Conservation (phyloP, 441 rosid genomes). For the Theobroma grandiflorum region DNA sequence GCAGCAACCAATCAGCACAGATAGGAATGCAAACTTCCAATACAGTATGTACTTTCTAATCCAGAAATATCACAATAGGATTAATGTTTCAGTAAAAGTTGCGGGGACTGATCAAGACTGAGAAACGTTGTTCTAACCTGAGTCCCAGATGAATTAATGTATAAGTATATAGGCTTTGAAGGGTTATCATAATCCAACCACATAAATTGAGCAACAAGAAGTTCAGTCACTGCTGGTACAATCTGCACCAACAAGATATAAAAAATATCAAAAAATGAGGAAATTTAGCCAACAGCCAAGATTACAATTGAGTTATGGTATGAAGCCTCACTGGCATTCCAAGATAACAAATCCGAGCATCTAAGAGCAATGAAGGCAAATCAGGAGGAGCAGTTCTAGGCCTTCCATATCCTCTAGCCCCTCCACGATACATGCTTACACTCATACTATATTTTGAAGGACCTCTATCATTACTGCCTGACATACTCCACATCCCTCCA, state of each 20-base stretch:
- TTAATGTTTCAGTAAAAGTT: background rate
- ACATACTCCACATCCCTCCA: slow-evolving; percentile 71
- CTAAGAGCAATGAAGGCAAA: slow-evolving; percentile 89
- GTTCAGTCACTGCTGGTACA: slow-evolving; percentile 86
- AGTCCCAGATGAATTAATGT: slow-evolving; percentile 86
- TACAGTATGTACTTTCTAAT: background rate
- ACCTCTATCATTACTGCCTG: slow-evolving; percentile 50
- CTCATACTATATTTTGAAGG: slow-evolving; percentile 74
- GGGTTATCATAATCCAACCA: slow-evolving; percentile 75
- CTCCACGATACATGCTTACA: slow-evolving; percentile 74
- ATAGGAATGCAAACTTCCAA: slow-evolving; percentile 11
- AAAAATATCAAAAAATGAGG: slow-evolving; percentile 13
- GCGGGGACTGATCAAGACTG: background rate
- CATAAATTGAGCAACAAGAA: slow-evolving; percentile 82
- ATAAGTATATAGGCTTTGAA: slow-evolving; percentile 77
- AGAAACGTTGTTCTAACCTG: slow-evolving; percentile 56
- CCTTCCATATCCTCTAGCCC: slow-evolving; percentile 57
- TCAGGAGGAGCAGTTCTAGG: slow-evolving; percentile 81
- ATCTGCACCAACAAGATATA: slow-evolving; percentile 53
- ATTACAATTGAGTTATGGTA: background rate
- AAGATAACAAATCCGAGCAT: slow-evolving; percentile 81
- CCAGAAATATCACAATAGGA: background rate
- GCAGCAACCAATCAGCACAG: slow-evolving; percentile 28
- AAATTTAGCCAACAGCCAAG: slow-evolving; percentile 17
- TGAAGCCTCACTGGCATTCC: slow-evolving; percentile 82